phyloP scores from a whole-genome alignment of 1,139 yeast species.

The Suhomyces maxii region DNA sequence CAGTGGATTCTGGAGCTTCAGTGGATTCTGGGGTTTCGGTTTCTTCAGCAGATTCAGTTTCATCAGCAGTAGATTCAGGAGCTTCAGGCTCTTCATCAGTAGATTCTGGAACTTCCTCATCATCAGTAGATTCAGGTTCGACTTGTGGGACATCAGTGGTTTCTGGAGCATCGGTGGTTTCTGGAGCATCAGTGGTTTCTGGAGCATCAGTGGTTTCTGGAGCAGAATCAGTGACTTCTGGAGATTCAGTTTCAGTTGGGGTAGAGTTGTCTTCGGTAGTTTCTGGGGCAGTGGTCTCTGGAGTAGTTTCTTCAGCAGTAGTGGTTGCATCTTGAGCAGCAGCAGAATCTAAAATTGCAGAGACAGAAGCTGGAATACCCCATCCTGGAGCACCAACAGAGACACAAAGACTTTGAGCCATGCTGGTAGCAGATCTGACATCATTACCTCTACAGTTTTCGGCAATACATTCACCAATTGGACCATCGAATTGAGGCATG shows the following conservation, averaged over 20 bases:
- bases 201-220: constrained; percentile 13
- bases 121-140: constrained; percentile 13
- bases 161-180: constrained; percentile 16
- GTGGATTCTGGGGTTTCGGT: constrained; percentile 3
- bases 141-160: constrained; percentile 12
- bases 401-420: constrained; percentile 43
- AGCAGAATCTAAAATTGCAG: constrained; percentile 30
- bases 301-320: constrained; percentile 11
- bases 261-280: too few relatives aligned
- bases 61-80: constrained; percentile 1
- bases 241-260: too few relatives aligned
- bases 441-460: constrained; percentile 32
- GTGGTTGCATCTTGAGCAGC: constrained; percentile 15
- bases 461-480: constrained; percentile 47
- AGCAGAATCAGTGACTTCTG: constrained; percentile 16
- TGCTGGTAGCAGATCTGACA: constrained; percentile 36
- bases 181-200: constrained; percentile 9
- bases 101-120: constrained; percentile 3
- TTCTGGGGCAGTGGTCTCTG: constrained; percentile 12
- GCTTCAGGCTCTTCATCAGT: constrained; percentile 1
- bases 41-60: background rate
- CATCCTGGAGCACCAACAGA: constrained; percentile 45
- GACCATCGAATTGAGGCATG: constrained; percentile 47
- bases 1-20: constrained; percentile 3
- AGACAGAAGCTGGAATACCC: constrained; percentile 40